Percentiles rank a stretch among this genome's conserved stretches.
These are phyloP conservation scores for Epichloe gansuensis DNA, from an alignment of 2,329 filamentous ascomycete species.

Conservation along the genomic window DNA sequence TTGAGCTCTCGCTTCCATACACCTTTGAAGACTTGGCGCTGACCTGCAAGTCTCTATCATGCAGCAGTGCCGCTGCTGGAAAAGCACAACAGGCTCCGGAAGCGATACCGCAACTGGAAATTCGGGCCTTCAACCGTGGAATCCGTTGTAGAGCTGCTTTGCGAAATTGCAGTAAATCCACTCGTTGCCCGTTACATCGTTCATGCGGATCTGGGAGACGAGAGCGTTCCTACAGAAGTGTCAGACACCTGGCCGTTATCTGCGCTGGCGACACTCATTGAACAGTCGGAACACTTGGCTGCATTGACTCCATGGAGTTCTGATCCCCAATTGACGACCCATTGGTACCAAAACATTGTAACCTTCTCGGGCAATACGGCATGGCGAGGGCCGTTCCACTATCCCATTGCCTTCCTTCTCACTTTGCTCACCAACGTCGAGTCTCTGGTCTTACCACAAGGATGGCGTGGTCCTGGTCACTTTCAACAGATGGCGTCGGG, in stretches of 20 bases:
- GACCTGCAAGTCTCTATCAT: not conserved
- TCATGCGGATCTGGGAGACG: not conserved
- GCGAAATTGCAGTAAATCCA: not conserved
- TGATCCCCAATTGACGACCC: no score
- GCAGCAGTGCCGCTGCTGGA: not conserved
- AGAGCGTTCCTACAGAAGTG: not conserved
- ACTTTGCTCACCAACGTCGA: not conserved
- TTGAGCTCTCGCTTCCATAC: not conserved
- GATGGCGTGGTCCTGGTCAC: not conserved
- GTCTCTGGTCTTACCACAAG: not conserved
- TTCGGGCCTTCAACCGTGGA: not conserved
- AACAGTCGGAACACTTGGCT: not conserved
- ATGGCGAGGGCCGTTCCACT: not conserved
- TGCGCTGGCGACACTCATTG: not conserved
- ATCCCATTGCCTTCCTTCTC: not conserved
- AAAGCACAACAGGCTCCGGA: not conserved
- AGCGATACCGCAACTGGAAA: not conserved
- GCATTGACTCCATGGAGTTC: not conserved
- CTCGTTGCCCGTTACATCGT: not conserved
- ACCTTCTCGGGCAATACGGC: no score
- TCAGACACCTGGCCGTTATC: no score
- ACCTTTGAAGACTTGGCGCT: not conserved
- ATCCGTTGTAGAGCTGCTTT: not conserved
- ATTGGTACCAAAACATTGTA: no score
- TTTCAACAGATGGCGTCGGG: no score